Base-by-base conservation (phyloP, 768 basidiomycete species). In the Amylocystis lapponica region DNA sequence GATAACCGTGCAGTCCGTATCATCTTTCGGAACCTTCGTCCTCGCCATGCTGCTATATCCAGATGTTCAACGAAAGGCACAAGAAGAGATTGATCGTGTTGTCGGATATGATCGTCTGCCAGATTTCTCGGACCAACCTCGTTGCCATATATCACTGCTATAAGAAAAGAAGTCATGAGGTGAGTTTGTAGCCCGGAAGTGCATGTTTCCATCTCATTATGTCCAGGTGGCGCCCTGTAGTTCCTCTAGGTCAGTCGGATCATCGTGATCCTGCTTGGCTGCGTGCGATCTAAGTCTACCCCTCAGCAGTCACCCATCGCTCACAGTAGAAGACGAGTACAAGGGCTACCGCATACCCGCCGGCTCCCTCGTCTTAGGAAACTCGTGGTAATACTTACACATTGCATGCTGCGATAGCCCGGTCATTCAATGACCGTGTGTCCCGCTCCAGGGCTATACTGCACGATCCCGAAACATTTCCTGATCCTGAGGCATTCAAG, bases 401-500 rank as follows among this genome's bases (percentile, higher is more conserved):
- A 7, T 19, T 20, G 20, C 16, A 19, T 10, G 8, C 16, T 3
- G 26, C n/a, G 14, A 19, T 19, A 19, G 7, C 32, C 19, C 32
- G 32, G 2, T 21, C 30, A 21, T 17, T 12, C 23, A 23, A 32
- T 25, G 4, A 25, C 30, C n/a, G 21, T 16, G 31, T 30, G 23
- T 33, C 8, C 17, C 22, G 9, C 13, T 3, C 4, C 30, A 54
- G 53, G 49, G 39, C 49, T 0, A 66, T 82, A 32, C 64, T 71
- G 5, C 77, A 78, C 50, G 79, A 83, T 53, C 66, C 75, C 25
- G 29, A 32, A 10, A 44, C 51, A 8, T 70, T 64, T 40, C 39
- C 52, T 4, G 48, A 66, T 36, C 68, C 68, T 13, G 46, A 48
- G 20, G 37, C 12, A 13, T 59, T 59, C 47, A 36, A 45, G 27